Evolutionary conservation across 2,329 filamentous ascomycete species (phyloP).

Genomic region (Paramyrothecium sp.): DNA sequence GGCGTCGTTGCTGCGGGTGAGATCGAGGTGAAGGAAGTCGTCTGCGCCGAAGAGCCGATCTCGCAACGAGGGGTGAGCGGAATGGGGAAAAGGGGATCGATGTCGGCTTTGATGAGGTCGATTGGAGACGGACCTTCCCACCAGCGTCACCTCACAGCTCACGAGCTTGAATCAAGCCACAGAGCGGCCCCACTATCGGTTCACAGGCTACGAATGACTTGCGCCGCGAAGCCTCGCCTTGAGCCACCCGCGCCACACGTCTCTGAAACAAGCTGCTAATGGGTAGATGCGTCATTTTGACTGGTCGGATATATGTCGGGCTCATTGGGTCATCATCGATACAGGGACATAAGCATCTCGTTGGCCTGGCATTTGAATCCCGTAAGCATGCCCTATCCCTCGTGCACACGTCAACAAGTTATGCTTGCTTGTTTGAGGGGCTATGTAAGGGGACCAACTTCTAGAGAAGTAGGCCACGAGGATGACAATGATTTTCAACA

Average conservation of each 20-base stretch:
- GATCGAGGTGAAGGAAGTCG: background rate
- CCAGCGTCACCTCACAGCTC: background rate
- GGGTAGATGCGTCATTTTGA: background rate
- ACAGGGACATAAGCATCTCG: no score
- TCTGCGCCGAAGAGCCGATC: background rate
- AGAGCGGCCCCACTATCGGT: conserved; percentile 6
- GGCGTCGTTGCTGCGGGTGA: conserved; percentile 21
- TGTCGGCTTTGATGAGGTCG: conserved; percentile 1
- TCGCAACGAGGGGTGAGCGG: background rate
- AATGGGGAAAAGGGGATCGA: background rate
- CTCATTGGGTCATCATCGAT: no score
- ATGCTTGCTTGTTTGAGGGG: no score
- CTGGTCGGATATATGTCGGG: background rate
- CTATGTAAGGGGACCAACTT: no score
- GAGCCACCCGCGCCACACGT: background rate
- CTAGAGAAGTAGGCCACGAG: no score
- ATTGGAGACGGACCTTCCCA: conserved; percentile 4
- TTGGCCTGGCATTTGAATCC: no score
- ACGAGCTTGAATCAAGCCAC: conserved; percentile 3
- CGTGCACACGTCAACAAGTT: no score
- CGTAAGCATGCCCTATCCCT: no score
- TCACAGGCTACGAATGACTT: background rate
- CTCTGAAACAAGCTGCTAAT: background rate
- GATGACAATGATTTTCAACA: no score
- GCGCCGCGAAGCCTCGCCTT: background rate